Evolutionary conservation across 495 filamentous ascomycete genomes (phyloP).

Genomic region (Aspergillus bertholletiae): DNA sequence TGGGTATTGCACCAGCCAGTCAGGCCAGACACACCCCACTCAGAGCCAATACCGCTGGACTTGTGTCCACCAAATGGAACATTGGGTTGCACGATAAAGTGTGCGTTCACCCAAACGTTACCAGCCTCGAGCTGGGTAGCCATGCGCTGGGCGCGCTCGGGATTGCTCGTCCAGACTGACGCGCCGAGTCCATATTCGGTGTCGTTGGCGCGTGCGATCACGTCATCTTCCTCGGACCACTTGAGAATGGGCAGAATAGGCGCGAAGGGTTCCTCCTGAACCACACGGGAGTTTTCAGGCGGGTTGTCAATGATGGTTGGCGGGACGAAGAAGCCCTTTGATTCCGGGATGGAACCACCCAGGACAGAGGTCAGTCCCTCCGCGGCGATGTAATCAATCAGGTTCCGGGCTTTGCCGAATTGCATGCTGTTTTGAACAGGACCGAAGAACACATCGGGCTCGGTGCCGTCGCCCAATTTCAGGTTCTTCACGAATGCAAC

Average conservation of each 20-base stretch:
- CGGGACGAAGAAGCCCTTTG: slow-evolving; percentile 45
- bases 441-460: slow-evolving; percentile 39
- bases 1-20: slow-evolving; percentile 55
- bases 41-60: slow-evolving; percentile 59
- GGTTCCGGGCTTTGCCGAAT: slow-evolving; percentile 46
- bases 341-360: slow-evolving; percentile 21
- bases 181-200: slow-evolving; percentile 52
- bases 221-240: slow-evolving; percentile 52
- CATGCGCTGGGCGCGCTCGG: slow-evolving; percentile 43
- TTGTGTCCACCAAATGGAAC: slow-evolving; percentile 61
- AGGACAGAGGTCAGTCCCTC: slow-evolving; percentile 35
- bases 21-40: slow-evolving; percentile 56
- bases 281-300: slow-evolving; percentile 43
- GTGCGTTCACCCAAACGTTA: slow-evolving; percentile 52
- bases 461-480: slow-evolving; percentile 38
- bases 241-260: slow-evolving; percentile 51
- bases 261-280: slow-evolving; percentile 39
- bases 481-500: slow-evolving; percentile 50
- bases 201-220: slow-evolving; percentile 49
- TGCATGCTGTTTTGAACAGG: slow-evolving; percentile 59
- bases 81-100: slow-evolving; percentile 41
- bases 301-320: slow-evolving; percentile 56
- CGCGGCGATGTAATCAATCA: slow-evolving; percentile 41
- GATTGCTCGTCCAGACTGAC: slow-evolving; percentile 48
- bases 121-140: slow-evolving; percentile 50